Conservation (phyloP, 306 rosid genomes). For the Ziziphus jujuba region DNA sequence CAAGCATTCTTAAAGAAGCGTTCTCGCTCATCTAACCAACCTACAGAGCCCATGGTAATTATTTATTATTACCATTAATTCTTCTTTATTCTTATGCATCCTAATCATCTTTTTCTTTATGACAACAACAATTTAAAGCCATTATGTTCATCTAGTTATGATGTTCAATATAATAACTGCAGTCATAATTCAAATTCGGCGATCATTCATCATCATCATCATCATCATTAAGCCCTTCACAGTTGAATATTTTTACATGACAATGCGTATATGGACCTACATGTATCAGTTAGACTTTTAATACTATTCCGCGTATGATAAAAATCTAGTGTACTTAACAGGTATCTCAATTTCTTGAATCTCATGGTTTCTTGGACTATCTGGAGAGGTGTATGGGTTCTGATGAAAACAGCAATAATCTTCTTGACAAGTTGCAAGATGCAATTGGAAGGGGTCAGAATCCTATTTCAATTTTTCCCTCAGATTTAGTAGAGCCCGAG, state of each 20-base stretch:
- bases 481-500: conserved; percentile 72
- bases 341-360: conserved; percentile 84
- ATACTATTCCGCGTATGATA: conserved; percentile 19
- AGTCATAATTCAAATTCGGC: too few relatives aligned
- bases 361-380: conserved; percentile 93
- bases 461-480: conserved; percentile 81
- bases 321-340: conserved; percentile 32
- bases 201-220: too few relatives aligned
- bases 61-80: not conserved
- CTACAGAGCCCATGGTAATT: conserved; percentile 85
- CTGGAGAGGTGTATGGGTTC: conserved; percentile 82
- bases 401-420: conserved; percentile 72
- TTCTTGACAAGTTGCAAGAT: conserved; percentile 97
- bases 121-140: conserved; percentile 3
- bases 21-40: conserved; percentile 83
- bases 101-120: conserved; percentile 26
- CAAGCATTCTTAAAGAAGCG: conserved; percentile 93
- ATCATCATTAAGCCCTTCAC: too few relatives aligned
- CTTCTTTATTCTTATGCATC: conserved; percentile 4
- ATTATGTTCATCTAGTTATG: too few relatives aligned
- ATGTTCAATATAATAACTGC: too few relatives aligned
- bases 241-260: too few relatives aligned
- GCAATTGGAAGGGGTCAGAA: conserved; percentile 97
- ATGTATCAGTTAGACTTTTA: not conserved
- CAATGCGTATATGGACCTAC: too few relatives aligned